Evolutionary conservation across 2,329 filamentous ascomycete species (phyloP).

Genomic region (Trichoderma brevicompactum): DNA sequence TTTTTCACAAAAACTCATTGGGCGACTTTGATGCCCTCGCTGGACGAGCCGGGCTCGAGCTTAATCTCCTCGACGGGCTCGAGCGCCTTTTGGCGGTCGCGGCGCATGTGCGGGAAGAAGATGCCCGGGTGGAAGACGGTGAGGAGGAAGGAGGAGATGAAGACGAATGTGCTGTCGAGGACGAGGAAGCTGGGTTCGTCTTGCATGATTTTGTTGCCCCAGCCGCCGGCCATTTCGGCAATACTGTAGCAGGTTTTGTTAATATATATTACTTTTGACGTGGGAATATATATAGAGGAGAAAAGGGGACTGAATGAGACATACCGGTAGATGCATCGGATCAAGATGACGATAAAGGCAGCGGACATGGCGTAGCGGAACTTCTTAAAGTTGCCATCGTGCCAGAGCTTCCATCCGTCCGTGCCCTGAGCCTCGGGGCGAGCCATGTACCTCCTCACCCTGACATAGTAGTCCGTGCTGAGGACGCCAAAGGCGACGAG

Average conservation of each 20-base stretch:
- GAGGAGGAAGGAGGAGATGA: constrained; percentile 55
- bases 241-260: constrained; percentile 47
- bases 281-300: background rate
- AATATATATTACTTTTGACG: constrained; percentile 4
- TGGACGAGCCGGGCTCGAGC: constrained; percentile 37
- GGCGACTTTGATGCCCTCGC: constrained; percentile 33
- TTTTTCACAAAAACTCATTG: background rate
- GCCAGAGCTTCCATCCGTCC: constrained; percentile 47
- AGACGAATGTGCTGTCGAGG: constrained; percentile 57
- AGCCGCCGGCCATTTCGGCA: constrained; percentile 66
- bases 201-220: constrained; percentile 67
- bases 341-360: constrained; percentile 52
- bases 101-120: constrained; percentile 60
- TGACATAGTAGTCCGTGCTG: constrained; percentile 51
- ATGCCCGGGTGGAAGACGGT: constrained; percentile 59
- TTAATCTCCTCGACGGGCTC: constrained; percentile 33
- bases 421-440: constrained; percentile 36
- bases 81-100: constrained; percentile 32
- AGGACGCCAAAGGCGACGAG: constrained; percentile 51
- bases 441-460: constrained; percentile 47
- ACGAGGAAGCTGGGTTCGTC: constrained; percentile 63
- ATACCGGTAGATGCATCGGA: constrained; percentile 60
- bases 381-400: constrained; percentile 47
- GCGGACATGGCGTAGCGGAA: constrained; percentile 51
- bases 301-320: constrained; percentile 32